Evolutionary conservation across 169 alveolate genomes (phyloP).

Genomic region (Plasmodium adleri): DNA sequence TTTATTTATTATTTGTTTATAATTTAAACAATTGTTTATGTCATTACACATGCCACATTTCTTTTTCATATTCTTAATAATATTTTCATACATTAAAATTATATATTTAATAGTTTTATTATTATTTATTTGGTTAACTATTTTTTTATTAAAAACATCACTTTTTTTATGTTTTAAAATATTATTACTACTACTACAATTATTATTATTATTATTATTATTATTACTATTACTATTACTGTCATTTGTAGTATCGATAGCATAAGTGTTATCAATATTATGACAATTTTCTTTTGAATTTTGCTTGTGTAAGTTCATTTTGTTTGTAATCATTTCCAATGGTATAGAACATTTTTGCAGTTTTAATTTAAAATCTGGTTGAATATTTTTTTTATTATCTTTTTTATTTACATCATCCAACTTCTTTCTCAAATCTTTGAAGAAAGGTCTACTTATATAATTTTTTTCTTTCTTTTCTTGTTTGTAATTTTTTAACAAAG

Average conservation of each 20-base stretch:
- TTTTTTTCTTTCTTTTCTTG: slow-evolving; percentile 53
- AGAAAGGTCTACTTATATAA: slow-evolving; percentile 45
- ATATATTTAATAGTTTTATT: slow-evolving; percentile 17
- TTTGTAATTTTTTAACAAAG: slow-evolving; percentile 33
- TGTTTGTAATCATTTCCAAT: too few species aligned
- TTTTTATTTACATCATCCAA: too few species aligned
- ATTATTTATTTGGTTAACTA: slow-evolving; percentile 13
- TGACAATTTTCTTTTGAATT: too few species aligned
- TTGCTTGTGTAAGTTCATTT: too few species aligned
- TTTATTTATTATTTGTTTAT: slow-evolving; percentile 45
- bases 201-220: slow-evolving; percentile 6
- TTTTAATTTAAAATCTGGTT: background rate
- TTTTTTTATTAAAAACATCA: background rate
- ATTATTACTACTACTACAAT: slow-evolving; percentile 1
- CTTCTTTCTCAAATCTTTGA: background rate
- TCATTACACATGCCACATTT: slow-evolving; percentile 55
- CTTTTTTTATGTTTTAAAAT: background rate
- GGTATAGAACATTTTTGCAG: background rate
- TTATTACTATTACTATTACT: background rate
- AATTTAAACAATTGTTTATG: slow-evolving; percentile 50
- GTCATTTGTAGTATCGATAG: background rate
- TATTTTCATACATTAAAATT: slow-evolving; percentile 10
- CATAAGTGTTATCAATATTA: background rate
- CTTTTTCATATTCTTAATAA: slow-evolving; percentile 28
- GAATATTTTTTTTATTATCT: too few species aligned